Conservation (phyloP, 306 rosid genomes). For the Vigna nakashimae region DNA sequence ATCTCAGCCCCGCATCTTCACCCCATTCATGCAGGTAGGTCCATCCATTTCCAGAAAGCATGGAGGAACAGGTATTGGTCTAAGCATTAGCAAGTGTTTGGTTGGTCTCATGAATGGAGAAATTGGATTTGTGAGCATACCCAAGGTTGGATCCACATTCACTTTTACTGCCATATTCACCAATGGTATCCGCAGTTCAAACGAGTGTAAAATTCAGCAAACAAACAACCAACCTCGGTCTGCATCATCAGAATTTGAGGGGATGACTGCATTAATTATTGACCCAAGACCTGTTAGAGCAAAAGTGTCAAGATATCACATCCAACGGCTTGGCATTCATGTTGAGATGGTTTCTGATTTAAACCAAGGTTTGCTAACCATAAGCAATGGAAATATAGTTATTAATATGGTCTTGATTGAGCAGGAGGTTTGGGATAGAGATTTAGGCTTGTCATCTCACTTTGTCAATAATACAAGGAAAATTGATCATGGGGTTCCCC, state of each 20-base stretch:
- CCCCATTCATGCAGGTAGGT: conserved; percentile 97
- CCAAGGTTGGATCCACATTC: conserved; percentile 89
- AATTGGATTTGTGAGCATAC: conserved; percentile 85
- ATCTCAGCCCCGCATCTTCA: conserved; percentile 77
- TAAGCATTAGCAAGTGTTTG: conserved; percentile 96
- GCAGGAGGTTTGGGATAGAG: conserved; percentile 87
- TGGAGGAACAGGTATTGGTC: conserved; percentile 98
- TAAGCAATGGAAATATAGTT: conserved; percentile 52
- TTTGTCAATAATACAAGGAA: conserved; percentile 55
- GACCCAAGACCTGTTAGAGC: conserved; percentile 83
- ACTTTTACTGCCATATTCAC: conserved; percentile 87
- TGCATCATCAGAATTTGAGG: conserved; percentile 69
- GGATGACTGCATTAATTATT: conserved; percentile 78
- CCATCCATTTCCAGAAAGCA: conserved; percentile 88
- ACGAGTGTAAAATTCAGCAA: conserved; percentile 59
- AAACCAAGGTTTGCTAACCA: conserved; percentile 61
- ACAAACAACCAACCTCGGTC: conserved; percentile 64
- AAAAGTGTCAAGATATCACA: conserved; percentile 87
- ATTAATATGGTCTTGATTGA: conserved; percentile 75
- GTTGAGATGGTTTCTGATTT: conserved; percentile 75
- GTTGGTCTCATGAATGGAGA: conserved; percentile 98
- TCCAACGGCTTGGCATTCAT: conserved; percentile 80
- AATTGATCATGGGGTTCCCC: conserved; percentile 50
- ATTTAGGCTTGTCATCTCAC: conserved; percentile 52
- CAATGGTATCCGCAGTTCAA: conserved; percentile 55